These are phyloP conservation scores for Artemisia argyi DNA, from an alignment of 129 eudicot species.

Conservation along the genomic window DNA sequence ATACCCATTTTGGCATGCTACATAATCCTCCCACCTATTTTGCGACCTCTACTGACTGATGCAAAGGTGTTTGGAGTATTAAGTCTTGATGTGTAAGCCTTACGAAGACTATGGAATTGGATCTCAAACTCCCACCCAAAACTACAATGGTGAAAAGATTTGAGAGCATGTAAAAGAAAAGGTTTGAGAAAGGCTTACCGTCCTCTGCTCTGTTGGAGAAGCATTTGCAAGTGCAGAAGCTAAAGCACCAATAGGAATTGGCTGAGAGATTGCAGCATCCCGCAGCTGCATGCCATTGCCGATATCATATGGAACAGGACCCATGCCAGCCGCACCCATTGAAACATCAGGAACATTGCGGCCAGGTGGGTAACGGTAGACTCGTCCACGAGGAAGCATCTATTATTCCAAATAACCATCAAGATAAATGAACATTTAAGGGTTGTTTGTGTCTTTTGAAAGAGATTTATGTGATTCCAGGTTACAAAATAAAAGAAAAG, in stretches of 20 bases:
- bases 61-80: too few species aligned
- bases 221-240: constrained; percentile 90
- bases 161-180: too few species aligned
- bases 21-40: not conserved
- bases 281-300: constrained; percentile 58
- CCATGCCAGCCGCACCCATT: constrained; percentile 44
- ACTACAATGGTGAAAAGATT: not conserved
- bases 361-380: constrained; percentile 66
- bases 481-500: too few species aligned
- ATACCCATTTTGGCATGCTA: too few species aligned
- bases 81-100: not conserved
- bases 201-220: constrained; percentile 73
- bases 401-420: constrained; percentile 19
- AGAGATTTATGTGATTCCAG: too few species aligned
- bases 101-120: not conserved
- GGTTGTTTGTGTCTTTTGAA: too few species aligned
- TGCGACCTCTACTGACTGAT: not conserved
- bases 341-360: constrained; percentile 69
- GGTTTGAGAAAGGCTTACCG: constrained; percentile 37
- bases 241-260: constrained; percentile 73
- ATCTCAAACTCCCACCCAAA: not conserved
- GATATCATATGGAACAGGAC: constrained; percentile 68
- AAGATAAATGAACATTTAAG: too few species aligned
- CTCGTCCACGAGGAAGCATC: constrained; percentile 89
- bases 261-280: constrained; percentile 63